Evolutionary conservation across 345 rosid genomes (phyloP).

Genomic region (Eucalyptus urophylla): DNA sequence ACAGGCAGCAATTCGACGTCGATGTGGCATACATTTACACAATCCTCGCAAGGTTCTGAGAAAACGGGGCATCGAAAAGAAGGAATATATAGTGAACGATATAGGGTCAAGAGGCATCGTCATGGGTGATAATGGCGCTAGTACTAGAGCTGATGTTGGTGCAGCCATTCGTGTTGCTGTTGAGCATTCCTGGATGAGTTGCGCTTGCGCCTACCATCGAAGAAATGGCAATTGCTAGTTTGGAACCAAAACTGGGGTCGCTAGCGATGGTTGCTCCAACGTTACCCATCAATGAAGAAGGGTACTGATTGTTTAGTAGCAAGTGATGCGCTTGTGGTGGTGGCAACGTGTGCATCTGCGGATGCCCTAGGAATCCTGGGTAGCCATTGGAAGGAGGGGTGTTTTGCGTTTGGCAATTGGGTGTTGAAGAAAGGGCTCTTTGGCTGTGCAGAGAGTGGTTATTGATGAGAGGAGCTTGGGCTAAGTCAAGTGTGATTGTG

Average conservation of each 20-base stretch:
- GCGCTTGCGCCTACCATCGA: background rate
- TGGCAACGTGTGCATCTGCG: background rate
- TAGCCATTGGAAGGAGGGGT: background rate
- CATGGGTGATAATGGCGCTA: background rate
- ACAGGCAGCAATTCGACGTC: background rate
- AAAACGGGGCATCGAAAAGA: background rate
- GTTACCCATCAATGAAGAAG: background rate
- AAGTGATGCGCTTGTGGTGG: background rate
- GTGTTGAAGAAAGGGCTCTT: background rate
- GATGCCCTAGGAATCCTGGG: background rate
- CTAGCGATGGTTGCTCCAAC: background rate
- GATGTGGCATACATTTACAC: background rate
- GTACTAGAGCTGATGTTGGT: background rate
- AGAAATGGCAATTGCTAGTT: background rate
- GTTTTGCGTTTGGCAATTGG: background rate
- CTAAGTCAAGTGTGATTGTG: constrained; percentile 36
- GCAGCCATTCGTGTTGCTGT: background rate
- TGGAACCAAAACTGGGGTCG: background rate
- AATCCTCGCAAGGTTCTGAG: background rate
- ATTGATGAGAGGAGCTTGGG: background rate
- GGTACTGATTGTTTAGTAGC: background rate
- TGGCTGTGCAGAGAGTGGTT: background rate
- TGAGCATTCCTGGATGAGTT: background rate
- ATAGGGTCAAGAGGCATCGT: background rate
- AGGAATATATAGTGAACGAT: background rate